Base-by-base conservation (phyloP, 768 basidiomycete species). In the Trametes meyenii region DNA sequence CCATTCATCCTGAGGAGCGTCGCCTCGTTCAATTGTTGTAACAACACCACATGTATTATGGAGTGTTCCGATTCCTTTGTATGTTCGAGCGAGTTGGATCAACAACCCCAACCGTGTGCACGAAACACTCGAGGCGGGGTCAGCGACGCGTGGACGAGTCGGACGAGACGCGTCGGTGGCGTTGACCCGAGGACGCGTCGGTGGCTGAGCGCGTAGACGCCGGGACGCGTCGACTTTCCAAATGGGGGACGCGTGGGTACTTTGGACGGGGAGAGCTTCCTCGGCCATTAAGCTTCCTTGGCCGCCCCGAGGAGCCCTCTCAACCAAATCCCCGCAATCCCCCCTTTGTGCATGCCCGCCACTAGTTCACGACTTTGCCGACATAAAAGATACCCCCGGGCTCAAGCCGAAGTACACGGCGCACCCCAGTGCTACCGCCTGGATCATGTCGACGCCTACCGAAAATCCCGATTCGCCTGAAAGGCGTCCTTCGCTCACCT, bases 171-270 rank as follows among this genome's bases (percentile, higher is more conserved):
- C 55, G 55, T 56, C 55, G 44, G 55, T 56, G 55, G 55, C 55
- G n/a, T n/a, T n/a, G n/a, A n/a, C n/a, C n/a, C n/a, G n/a, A n/a
- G n/a, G 44, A 56, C 55, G 55, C 55, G 55, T 56, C 55, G 44
- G 55, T 56, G 55, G 55, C 55, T 29, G 16, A 21, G 45, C 45
- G 44, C 24, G 14, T 16, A 23, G 35, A 13, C 26, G 17, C 53
- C 39, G 55, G 53, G 40, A 55, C 61, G 61, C 55, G 55, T 62
- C 55, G 23, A 19, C 16, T 24, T 62, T 52, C 61, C 61, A 46
- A 33, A 62, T 23, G 3, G 61, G 50, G 61, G 6, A 42, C 21
- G 61, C 61, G 61, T 57, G 55, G 61, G 60, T 46, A 55, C 17
- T 35, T 16, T 55, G 29, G 61, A 51, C 60, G 35, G 48, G 35